Percentiles rank a stretch among this genome's conserved stretches.
Conservation (phyloP, 2,329 filamentous ascomycete species). For the Ophiocordyceps australis region DNA sequence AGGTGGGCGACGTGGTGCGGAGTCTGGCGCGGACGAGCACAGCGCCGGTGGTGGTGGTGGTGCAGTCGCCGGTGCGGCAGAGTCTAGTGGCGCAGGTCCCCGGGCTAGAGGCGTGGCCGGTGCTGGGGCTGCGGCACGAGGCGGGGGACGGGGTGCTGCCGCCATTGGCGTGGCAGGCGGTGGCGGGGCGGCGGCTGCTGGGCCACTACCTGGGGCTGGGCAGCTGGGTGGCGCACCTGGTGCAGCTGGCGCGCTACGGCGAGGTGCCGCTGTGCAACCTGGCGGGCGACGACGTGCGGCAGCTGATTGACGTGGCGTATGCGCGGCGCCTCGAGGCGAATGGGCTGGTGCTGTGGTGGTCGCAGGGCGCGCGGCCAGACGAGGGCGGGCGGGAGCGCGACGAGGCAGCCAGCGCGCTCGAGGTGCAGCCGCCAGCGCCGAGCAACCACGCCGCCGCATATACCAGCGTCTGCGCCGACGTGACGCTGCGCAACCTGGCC, state of each 20-base stretch:
- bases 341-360: conserved; percentile 96
- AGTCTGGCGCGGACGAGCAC: conserved; percentile 76
- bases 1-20: conserved; percentile 75
- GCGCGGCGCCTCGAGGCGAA: conserved; percentile 78
- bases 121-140: conserved; percentile 66
- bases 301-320: conserved; percentile 91
- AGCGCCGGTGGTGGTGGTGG: conserved; percentile 63
- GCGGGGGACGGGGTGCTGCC: conserved; percentile 73
- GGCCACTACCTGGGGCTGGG: conserved; percentile 86
- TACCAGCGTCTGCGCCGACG: conserved; percentile 87
- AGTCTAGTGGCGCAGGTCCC: conserved; percentile 74
- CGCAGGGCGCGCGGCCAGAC: conserved; percentile 66
- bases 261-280: conserved; percentile 92
- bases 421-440: conserved; percentile 21
- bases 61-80: conserved; percentile 76
- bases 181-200: conserved; percentile 71
- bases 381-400: conserved; percentile 94
- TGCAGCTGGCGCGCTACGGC: conserved; percentile 76
- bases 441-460: conserved; percentile 92
- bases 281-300: conserved; percentile 83
- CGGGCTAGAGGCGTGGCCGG: conserved; percentile 65
- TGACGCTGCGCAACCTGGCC: conserved; percentile 82
- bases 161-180: conserved; percentile 83
- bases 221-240: conserved; percentile 77
- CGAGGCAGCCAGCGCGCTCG: conserved; percentile 53